These are phyloP conservation scores for Fusarium sp. DNA, from an alignment of 2,329 filamentous ascomycete genomes.

Conservation along the genomic window DNA sequence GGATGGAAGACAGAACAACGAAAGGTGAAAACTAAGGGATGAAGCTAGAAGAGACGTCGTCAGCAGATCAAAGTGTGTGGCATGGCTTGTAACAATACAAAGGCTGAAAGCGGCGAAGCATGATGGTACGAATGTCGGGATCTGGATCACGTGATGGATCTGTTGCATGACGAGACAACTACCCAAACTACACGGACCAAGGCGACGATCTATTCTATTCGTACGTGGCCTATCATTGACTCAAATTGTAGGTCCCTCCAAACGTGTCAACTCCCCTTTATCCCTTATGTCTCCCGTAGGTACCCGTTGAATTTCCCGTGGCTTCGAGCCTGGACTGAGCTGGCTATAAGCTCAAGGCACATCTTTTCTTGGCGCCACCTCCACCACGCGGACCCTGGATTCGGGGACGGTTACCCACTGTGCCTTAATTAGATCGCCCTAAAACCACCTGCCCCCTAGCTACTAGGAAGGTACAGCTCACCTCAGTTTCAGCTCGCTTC, in stretches of 20 bases:
- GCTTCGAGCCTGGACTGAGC: slow-evolving; percentile 12
- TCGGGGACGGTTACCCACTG: slow-evolving; percentile 33
- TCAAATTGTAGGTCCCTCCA: neutral
- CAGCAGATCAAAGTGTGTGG: slow-evolving; percentile 22
- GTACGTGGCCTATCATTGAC: neutral
- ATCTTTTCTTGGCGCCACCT: slow-evolving; percentile 37
- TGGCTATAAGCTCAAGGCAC: slow-evolving; percentile 14
- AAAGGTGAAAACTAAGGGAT: slow-evolving; percentile 33
- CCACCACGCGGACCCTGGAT: slow-evolving; percentile 35
- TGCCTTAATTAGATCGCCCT: slow-evolving; percentile 32
- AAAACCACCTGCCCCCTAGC: slow-evolving; percentile 16
- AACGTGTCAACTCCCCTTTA: neutral
- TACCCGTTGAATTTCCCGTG: neutral
- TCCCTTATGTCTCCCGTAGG: neutral
- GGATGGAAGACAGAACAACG: slow-evolving; percentile 12
- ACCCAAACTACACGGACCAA: neutral
- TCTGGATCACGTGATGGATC: slow-evolving; percentile 25
- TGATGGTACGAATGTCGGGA: slow-evolving; percentile 21
- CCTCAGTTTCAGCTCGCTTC: slow-evolving; percentile 19
- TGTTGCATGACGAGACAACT: slow-evolving; percentile 6
- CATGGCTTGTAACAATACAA: slow-evolving; percentile 11
- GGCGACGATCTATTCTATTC: neutral
- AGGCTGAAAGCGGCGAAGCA: slow-evolving; percentile 37
- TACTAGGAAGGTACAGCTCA: neutral
- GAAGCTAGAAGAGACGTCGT: slow-evolving; percentile 34